These are phyloP conservation scores for Beta corolliflora DNA, from an alignment of 179 eudicot species.

Conservation along the genomic window DNA sequence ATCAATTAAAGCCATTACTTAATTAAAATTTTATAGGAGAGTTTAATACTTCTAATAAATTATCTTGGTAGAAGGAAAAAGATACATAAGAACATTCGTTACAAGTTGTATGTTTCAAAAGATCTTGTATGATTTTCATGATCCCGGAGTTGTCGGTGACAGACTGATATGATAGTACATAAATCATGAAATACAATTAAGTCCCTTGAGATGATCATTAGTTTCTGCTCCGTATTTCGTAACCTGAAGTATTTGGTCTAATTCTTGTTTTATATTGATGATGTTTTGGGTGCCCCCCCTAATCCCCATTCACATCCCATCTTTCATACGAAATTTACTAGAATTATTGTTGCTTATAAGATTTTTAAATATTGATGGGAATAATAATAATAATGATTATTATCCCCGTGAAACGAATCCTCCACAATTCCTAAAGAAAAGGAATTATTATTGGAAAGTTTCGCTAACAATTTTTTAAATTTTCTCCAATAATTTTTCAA, in stretches of 20 bases:
- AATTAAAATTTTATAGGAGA: neutral
- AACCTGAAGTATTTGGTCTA: neutral
- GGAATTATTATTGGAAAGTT: too few relatives aligned
- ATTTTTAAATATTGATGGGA: neutral
- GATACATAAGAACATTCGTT: conserved; percentile 19
- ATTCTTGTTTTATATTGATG: neutral
- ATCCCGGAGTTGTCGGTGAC: conserved; percentile 30
- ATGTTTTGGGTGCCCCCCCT: conserved; percentile 4
- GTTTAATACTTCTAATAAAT: neutral
- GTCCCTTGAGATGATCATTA: neutral
- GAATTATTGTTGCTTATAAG: neutral
- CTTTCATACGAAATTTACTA: neutral
- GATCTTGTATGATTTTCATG: conserved; percentile 15
- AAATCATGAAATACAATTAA: neutral
- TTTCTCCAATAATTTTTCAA: too few relatives aligned
- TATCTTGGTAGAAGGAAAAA: conserved; percentile 4
- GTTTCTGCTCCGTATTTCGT: neutral
- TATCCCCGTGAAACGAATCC: too few relatives aligned
- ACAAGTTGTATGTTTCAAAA: conserved; percentile 2
- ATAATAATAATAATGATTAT: too few relatives aligned
- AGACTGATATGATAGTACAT: conserved; percentile 24
- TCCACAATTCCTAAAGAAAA: too few relatives aligned
- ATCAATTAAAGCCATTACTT: neutral
- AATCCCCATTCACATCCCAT: neutral
- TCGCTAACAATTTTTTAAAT: too few relatives aligned